Base-by-base conservation (phyloP, 306 rosid species). In the Vicia villosa region DNA sequence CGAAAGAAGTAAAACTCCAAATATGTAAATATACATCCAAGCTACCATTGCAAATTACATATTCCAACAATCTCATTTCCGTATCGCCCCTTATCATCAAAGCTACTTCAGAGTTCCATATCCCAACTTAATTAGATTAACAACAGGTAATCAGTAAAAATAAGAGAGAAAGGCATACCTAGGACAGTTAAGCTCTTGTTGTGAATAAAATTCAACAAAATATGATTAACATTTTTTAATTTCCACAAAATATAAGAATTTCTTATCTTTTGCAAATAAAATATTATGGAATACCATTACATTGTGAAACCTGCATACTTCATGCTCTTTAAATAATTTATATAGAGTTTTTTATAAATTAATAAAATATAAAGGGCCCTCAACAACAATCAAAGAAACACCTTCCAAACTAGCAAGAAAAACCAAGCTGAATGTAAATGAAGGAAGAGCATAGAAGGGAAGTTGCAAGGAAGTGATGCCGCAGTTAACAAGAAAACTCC, bases 341-440 rank as follows among this genome's bases (percentile, higher is more conserved):
- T 36, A 30, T 28, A 38, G 13, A 34, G 37, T 34, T 21, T 54
- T 12, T 14, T 43, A 41, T 12, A 73, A 26, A 70, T 37, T 32
- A 54, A 63, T 24, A 55, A 70, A 3, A 22, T 45, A 11, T 41
- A 51, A 22, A 30, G 19, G 24, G 30, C 56, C 51, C 54, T 32
- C 55, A 21, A 32, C 37, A 17, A 14, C 19, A 34, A 49, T 3
- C 46, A 28, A 21, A 17, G 64, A 32, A 34, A 37, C 9, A 6
- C 24, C 15, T 13, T 37, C 64, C 28, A 17, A 40, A 57, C 59
- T 46, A 47, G 52, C 28, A 30, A 70, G 66, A 41, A 65, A 57
- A 80, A 30, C 64, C 70, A 30, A 70, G 62, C 56, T 21, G 36
- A 74, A 41, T 4, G 64, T 11, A 70, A 46, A 69, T 17, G 16